Percentiles rank a stretch among this genome's conserved stretches.
Conservation (phyloP, 495 filamentous ascomycete species). For the Penicillium roqueforti region DNA sequence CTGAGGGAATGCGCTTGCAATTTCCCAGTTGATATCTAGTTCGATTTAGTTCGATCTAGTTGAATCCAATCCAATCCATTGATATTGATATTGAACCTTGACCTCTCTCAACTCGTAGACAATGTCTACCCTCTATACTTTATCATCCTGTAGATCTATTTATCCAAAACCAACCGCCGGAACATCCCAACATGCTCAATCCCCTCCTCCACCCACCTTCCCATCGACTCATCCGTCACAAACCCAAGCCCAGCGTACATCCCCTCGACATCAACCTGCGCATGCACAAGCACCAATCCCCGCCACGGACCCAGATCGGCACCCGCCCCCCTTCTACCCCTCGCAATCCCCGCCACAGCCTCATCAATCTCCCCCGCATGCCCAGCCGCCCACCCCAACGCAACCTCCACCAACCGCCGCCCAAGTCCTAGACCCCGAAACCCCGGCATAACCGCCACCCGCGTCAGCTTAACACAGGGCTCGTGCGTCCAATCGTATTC, state of each 20-base stretch:
- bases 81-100: background rate
- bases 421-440: slow-evolving; percentile 63
- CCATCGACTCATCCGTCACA: slow-evolving; percentile 62
- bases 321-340: slow-evolving; percentile 39
- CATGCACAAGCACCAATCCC: slow-evolving; percentile 70
- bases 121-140: background rate
- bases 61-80: too few relatives aligned
- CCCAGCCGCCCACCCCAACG: slow-evolving; percentile 55
- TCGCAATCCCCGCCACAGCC: slow-evolving; percentile 26
- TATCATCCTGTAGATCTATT: background rate
- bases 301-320: slow-evolving; percentile 46
- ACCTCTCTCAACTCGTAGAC: background rate
- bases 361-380: slow-evolving; percentile 49
- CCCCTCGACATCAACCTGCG: slow-evolving; percentile 57
- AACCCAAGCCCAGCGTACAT: slow-evolving; percentile 69
- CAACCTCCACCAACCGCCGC: slow-evolving; percentile 56
- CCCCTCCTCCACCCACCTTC: slow-evolving; percentile 77
- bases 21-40: slow-evolving; percentile 4
- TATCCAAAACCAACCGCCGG: slow-evolving; percentile 28
- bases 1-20: background rate
- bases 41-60: slow-evolving; percentile 5
- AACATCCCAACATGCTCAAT: slow-evolving; percentile 85
- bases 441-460: slow-evolving; percentile 61
- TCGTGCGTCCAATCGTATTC: slow-evolving; percentile 45
- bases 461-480: slow-evolving; percentile 72